phyloP scores from a whole-genome alignment of 148 eudicot genomes.

The Fagopyrum tataricum region DNA sequence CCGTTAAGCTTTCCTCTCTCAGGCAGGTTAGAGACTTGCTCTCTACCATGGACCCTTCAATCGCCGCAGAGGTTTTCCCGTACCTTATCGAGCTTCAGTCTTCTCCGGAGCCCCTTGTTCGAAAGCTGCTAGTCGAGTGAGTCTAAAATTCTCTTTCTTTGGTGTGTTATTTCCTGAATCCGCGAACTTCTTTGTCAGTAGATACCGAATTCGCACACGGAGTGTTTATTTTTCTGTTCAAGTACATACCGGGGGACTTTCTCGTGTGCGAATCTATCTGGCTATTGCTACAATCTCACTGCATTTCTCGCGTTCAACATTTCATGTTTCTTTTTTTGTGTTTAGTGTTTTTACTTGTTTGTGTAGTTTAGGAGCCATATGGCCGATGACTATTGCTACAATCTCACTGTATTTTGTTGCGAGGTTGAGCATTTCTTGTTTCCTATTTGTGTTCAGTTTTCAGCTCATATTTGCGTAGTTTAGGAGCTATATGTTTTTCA shows the following conservation, averaged over 20 bases:
- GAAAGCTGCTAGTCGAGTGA: conserved; percentile 63
- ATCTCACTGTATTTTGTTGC: not conserved
- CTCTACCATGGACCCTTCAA: conserved; percentile 29
- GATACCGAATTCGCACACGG: not conserved
- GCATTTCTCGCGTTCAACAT: not conserved
- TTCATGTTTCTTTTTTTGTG: not conserved
- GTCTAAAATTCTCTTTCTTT: conserved; percentile 13
- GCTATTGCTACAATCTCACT: not conserved
- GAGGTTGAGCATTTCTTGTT: not conserved
- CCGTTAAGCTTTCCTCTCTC: conserved; percentile 73
- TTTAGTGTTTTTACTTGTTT: not conserved
- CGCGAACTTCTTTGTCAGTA: not conserved
- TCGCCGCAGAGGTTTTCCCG: conserved; percentile 55
- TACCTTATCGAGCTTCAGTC: conserved; percentile 57
- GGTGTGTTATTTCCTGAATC: not conserved
- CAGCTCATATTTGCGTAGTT: not conserved
- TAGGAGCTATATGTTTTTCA: not conserved
- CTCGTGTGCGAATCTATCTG: not conserved
- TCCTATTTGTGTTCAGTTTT: not conserved
- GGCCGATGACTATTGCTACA: not conserved
- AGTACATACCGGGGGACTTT: not conserved
- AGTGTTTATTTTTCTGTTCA: not conserved
- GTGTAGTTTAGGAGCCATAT: not conserved
- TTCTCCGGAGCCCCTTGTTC: conserved; percentile 57
- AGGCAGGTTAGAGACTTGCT: conserved; percentile 61